Evolutionary conservation across 1,284 basidiomycete species (phyloP).

Genomic region (Cutaneotrichosporon curvatum): DNA sequence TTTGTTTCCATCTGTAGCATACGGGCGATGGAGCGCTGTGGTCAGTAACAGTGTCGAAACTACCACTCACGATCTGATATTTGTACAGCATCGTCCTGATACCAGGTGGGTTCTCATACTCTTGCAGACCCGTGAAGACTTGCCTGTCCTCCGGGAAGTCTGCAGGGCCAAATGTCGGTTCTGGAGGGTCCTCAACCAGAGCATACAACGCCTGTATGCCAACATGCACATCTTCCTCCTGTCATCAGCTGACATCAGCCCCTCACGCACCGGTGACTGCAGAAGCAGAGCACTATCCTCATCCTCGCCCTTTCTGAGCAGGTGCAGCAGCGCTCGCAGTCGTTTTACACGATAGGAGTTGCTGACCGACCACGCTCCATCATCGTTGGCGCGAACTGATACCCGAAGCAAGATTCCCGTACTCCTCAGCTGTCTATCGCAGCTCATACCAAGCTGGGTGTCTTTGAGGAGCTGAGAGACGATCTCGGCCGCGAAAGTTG

Average conservation of each 20-base stretch:
- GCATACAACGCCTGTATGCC: conserved; percentile 31
- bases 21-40: conserved; percentile 29
- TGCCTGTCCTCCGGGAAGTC: conserved; percentile 22
- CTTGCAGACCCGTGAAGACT: conserved; percentile 16
- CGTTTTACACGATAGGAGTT: neutral
- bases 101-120: conserved; percentile 26
- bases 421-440: neutral
- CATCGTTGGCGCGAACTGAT: neutral
- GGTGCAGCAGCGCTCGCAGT: neutral
- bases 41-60: conserved; percentile 7
- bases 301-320: conserved; percentile 5
- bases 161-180: conserved; percentile 13
- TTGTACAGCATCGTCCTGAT: conserved; percentile 29
- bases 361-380: neutral
- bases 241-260: neutral
- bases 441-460: neutral
- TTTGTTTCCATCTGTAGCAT: conserved; percentile 39
- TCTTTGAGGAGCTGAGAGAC: neutral
- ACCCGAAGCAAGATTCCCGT: neutral
- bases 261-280: neutral
- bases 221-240: conserved; percentile 5
- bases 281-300: neutral
- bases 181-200: conserved; percentile 24
- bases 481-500: neutral
- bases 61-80: conserved; percentile 36